Percentiles rank a stretch among this genome's conserved stretches.
phyloP scores from a whole-genome alignment of 73 alveolate species.

The Uronychia binucleata region DNA sequence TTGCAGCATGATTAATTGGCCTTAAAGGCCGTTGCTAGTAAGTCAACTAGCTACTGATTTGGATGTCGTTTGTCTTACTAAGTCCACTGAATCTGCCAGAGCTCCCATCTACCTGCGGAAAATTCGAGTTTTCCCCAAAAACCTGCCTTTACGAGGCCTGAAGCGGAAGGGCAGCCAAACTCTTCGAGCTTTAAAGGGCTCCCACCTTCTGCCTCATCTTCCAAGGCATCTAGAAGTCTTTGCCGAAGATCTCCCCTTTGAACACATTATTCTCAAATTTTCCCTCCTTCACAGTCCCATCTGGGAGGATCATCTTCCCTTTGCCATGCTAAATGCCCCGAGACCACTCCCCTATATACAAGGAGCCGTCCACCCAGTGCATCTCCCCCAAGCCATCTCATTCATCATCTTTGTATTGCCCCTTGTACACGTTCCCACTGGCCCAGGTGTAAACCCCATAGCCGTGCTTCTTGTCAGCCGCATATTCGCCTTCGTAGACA shows the following conservation, averaged over 20 bases:
- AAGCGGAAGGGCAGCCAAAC: background rate
- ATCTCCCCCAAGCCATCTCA: conserved; percentile 1
- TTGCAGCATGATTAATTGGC: background rate
- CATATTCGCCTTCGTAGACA: conserved; percentile 51
- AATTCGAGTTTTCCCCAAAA: background rate
- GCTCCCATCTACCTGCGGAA: background rate
- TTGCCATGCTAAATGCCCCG: conserved; percentile 39
- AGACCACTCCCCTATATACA: conserved; percentile 36
- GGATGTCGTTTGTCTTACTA: background rate
- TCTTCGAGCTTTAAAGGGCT: background rate
- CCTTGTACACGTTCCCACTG: conserved; percentile 2
- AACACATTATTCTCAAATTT: conserved; percentile 4
- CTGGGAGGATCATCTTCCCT: background rate
- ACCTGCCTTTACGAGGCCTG: background rate
- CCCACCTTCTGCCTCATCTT: background rate
- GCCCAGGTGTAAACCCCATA: conserved; percentile 4
- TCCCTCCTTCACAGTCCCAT: conserved; percentile 5
- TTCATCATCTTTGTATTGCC: conserved; percentile 1
- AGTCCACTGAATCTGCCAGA: background rate
- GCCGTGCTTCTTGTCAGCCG: conserved; percentile 17
- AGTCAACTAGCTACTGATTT: too few species aligned
- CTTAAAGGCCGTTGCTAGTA: background rate
- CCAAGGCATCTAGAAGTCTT: background rate
- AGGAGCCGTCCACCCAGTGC: conserved; percentile 5
- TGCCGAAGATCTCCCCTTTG: background rate